Base-by-base conservation (phyloP, 2,329 filamentous ascomycete species). In the Raffaelea arxii region DNA sequence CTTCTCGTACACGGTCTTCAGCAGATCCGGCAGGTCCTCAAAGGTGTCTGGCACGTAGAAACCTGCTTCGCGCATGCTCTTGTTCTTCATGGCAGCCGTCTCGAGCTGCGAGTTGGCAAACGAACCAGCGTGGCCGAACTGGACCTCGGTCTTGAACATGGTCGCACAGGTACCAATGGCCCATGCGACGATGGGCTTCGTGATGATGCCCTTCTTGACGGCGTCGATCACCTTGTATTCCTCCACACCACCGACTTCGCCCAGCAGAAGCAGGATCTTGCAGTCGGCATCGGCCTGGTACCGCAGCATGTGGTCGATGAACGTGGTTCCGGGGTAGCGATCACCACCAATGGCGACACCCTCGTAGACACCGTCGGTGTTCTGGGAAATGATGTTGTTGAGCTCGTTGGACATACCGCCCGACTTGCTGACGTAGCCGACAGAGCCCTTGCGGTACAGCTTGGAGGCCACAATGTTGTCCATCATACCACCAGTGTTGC, bases 401-500 rank as follows among this genome's bases (percentile, higher is more conserved):
- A 98, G 75, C 77, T 98, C 92, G 79, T 98, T 98, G 70, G 92
- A 97, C 92, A 98, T 98, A 74, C 92, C 92, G 65, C 92, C 92
- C 49, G 92, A 98, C 80, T 98, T 98, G 78, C 91, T 97, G 70
- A 98, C 92, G 71, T 98, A 98, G 60, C 88, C 92, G 57, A 98
- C 90, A 59, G 92, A 97, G 60, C 92, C 92, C 74, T 92, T 92
- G 71, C 92, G 91, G 83, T 98, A 98, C 52, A 98, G 87, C 83
- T 98, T 98, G 67, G 92, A 97, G 59, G 92, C 89, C 55, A 98
- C 92, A 62, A 98, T 98, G 81, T 98, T 98, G 80, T 98, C 92
- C 92, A 98, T 98, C 92, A 98, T 98, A 71, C 92, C 92, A 80
- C 92, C 92, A 61, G 92, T 98, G 80, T 98, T 98, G 68, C 92